Percentiles rank a stretch among this genome's conserved stretches.
phyloP scores from a whole-genome alignment of 257 asterid species.

The Pogostemon cablin region DNA sequence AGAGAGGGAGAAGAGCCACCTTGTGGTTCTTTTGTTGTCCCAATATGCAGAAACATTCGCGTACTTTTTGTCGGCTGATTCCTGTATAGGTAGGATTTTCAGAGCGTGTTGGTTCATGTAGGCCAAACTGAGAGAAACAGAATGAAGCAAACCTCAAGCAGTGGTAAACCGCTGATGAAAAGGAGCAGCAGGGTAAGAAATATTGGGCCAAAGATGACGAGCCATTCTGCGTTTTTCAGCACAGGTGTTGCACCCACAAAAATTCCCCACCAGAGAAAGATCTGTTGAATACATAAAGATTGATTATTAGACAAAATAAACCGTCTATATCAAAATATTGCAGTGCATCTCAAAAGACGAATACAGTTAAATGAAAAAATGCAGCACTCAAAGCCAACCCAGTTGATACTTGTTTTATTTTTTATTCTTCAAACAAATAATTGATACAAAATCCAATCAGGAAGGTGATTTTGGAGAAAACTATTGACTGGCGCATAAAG shows the following conservation, averaged over 20 bases:
- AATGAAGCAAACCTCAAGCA: constrained; percentile 66
- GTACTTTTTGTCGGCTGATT: constrained; percentile 79
- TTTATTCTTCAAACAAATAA: background rate
- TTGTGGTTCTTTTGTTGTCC: constrained; percentile 77
- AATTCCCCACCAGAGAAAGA: constrained; percentile 97
- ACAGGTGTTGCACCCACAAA: constrained; percentile 92
- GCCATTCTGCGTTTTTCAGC: constrained; percentile 76
- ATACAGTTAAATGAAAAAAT: background rate
- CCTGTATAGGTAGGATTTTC: constrained; percentile 42
- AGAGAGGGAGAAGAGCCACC: constrained; percentile 43
- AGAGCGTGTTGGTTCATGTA: constrained; percentile 18
- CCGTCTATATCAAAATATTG: background rate
- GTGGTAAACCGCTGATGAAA: constrained; percentile 88
- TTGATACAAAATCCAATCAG: background rate
- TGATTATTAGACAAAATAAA: background rate
- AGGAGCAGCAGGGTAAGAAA: constrained; percentile 77
- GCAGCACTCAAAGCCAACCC: background rate
- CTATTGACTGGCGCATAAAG: too few relatives aligned
- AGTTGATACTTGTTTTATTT: background rate
- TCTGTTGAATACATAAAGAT: constrained; percentile 47
- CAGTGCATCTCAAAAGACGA: background rate
- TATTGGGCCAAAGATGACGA: constrained; percentile 81
- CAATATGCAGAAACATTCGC: constrained; percentile 65
- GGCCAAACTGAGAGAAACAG: background rate
- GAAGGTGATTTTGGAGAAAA: constrained; percentile 3